Evolutionary conservation across 2,329 filamentous ascomycete species (phyloP).

Genomic region (Sclerotinia borealis): DNA sequence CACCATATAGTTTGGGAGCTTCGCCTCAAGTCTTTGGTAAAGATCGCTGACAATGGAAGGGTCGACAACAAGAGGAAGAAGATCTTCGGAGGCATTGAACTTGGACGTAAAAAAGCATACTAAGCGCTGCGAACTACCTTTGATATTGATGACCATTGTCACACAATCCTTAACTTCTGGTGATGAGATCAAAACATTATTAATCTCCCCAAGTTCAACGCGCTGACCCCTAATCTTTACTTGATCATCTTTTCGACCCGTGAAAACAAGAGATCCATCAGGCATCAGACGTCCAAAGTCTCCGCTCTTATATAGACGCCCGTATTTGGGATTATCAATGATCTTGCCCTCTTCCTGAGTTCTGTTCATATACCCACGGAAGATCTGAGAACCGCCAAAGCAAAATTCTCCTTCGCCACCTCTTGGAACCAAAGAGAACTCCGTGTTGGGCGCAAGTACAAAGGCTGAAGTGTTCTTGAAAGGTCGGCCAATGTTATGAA

Average conservation of each 20-base stretch:
- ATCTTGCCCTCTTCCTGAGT: slow-evolving; percentile 61
- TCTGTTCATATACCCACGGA: slow-evolving; percentile 65
- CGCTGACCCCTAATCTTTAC: slow-evolving; percentile 76
- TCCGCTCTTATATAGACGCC: slow-evolving; percentile 74
- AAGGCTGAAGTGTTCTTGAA: slow-evolving; percentile 65
- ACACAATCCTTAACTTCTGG: slow-evolving; percentile 52
- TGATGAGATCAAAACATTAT: slow-evolving; percentile 50
- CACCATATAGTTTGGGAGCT: slow-evolving; percentile 71
- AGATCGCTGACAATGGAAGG: slow-evolving; percentile 39
- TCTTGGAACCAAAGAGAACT: slow-evolving; percentile 52
- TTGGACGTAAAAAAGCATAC: slow-evolving; percentile 62
- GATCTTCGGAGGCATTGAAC: neutral
- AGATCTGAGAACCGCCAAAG: slow-evolving; percentile 80
- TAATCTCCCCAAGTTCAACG: slow-evolving; percentile 74
- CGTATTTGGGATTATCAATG: slow-evolving; percentile 59
- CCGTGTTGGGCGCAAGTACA: slow-evolving; percentile 36
- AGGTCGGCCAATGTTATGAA: slow-evolving; percentile 70
- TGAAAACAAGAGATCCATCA: slow-evolving; percentile 68
- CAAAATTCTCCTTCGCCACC: slow-evolving; percentile 78
- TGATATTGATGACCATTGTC: slow-evolving; percentile 49
- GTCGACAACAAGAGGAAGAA: slow-evolving; percentile 35
- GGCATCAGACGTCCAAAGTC: slow-evolving; percentile 75
- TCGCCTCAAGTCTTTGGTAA: slow-evolving; percentile 47
- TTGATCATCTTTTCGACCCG: slow-evolving; percentile 71
- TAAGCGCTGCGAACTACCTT: slow-evolving; percentile 45